phyloP scores from a whole-genome alignment of 106 monocot species.

The Dendrobium catenatum region DNA sequence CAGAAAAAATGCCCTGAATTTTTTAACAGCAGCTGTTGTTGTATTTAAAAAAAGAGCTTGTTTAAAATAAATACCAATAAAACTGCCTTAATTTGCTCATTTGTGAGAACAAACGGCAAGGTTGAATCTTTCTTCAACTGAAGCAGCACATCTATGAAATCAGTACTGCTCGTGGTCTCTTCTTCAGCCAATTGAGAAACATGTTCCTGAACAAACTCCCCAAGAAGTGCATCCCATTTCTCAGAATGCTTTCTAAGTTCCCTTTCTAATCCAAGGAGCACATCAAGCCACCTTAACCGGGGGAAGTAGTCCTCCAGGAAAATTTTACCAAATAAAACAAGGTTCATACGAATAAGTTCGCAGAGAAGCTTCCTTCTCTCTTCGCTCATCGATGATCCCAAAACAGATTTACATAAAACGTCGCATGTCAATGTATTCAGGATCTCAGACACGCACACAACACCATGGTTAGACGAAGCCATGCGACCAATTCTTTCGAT shows the following conservation, averaged over 20 bases:
- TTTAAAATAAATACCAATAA: not conserved
- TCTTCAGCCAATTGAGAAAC: not conserved
- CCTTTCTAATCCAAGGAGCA: slow-evolving; percentile 3
- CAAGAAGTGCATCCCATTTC: slow-evolving; percentile 17
- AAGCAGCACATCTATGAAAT: not conserved
- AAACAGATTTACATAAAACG: slow-evolving; percentile 1
- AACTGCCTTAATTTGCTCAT: not conserved
- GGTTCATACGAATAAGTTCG: not conserved
- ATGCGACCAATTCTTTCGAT: not conserved
- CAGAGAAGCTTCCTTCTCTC: not conserved
- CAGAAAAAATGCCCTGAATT: no score
- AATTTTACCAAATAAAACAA: not conserved
- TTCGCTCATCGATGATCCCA: not conserved
- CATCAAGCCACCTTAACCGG: slow-evolving; percentile 20
- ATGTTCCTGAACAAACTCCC: slow-evolving; percentile 9
- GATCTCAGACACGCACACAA: not conserved
- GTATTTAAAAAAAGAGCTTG: not conserved
- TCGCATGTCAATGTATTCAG: not conserved
- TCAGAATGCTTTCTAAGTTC: not conserved
- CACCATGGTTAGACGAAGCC: not conserved
- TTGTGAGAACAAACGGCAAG: not conserved
- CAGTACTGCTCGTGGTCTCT: not conserved
- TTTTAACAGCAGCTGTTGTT: not conserved
- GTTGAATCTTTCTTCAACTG: not conserved
- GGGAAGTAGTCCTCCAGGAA: slow-evolving; percentile 33